phyloP scores from a whole-genome alignment of 2,329 filamentous ascomycete species.

The Botryosphaeria dothidea region DNA sequence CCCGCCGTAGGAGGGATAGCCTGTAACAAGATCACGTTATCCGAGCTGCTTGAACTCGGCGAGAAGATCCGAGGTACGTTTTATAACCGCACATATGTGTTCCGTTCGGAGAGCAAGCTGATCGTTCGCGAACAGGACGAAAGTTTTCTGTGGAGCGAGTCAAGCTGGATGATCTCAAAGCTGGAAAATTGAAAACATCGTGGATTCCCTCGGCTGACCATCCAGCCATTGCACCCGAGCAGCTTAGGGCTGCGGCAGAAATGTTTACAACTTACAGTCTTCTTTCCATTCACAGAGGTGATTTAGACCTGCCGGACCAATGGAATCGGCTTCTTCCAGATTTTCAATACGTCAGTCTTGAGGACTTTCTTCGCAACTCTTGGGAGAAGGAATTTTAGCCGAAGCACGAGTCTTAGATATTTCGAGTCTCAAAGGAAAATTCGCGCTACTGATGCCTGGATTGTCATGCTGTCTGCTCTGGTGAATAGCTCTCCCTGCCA shows the following conservation, averaged over 20 bases:
- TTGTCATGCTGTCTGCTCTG: no score
- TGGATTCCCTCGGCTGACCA: neutral
- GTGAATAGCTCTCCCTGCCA: no score
- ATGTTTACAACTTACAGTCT: neutral
- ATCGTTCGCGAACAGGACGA: neutral
- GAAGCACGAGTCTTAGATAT: no score
- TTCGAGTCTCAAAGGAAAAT: no score
- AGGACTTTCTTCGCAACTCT: neutral
- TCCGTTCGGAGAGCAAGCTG: neutral
- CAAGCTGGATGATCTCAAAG: neutral
- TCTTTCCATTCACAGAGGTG: neutral
- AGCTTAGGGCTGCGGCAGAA: neutral
- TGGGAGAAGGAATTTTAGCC: neutral
- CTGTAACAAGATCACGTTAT: neutral
- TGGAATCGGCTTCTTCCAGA: neutral
- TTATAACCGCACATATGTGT: neutral
- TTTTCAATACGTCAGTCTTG: neutral
- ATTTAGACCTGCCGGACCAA: neutral
- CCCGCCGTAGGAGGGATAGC: neutral
- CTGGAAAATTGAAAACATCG: neutral
- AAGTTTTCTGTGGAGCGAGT: neutral
- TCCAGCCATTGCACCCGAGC: neutral
- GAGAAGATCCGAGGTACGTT: neutral
- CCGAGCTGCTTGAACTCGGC: neutral
- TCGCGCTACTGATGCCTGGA: no score